Base-by-base conservation (phyloP, 768 basidiomycete genomes). In the Chalciporus pseudorubinellus region DNA sequence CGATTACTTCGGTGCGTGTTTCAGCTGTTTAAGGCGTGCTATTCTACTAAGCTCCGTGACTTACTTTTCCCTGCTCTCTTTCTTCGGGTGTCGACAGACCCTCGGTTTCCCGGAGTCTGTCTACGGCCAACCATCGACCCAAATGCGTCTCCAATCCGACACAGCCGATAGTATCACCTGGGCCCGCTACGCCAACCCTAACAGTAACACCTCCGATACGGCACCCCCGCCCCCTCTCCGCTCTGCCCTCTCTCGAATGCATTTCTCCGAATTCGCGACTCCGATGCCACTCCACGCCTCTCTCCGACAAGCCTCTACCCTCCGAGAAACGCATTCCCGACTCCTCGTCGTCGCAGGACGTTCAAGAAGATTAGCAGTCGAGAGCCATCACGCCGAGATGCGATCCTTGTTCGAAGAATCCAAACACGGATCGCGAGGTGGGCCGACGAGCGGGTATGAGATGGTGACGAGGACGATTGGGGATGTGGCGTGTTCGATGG, bases 91-190 rank as follows among this genome's bases (percentile, higher is more conserved):
- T 26, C 26, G 26, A 26, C 26, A 66, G 55, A 67, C 66, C 36
- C 62, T 72, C 6, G 77, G 70, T 2, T 75, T 81, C 59, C 79
- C 79, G 0, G 89, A 92, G 63, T 90, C 89, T 0, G 73, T 87
- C 11, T 91, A 92, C 55, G 85, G 81, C 1, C 76, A 79, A 41
- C 70, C 72, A 3, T 81, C 76, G 42, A 87, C 87, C 0, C 80
- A 87, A 55, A 82, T 76, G 20, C 78, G 78, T 6, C 59, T 95
- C 54, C 84, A 86, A 53, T 92, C 89, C 1, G 87, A 90, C 48
- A 91, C 87, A 0, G 93, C 92, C 0, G 95, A 98, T 64, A 82
- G 83, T 55, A 73, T 93, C 44, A 66, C 77, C 1, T 95, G 93
- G 91, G 70, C 71, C 1, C 79, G 74, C 45, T 92, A 84, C 60